Conservation (phyloP, 2,329 filamentous ascomycete species). For the Lecanosticta acicola region DNA sequence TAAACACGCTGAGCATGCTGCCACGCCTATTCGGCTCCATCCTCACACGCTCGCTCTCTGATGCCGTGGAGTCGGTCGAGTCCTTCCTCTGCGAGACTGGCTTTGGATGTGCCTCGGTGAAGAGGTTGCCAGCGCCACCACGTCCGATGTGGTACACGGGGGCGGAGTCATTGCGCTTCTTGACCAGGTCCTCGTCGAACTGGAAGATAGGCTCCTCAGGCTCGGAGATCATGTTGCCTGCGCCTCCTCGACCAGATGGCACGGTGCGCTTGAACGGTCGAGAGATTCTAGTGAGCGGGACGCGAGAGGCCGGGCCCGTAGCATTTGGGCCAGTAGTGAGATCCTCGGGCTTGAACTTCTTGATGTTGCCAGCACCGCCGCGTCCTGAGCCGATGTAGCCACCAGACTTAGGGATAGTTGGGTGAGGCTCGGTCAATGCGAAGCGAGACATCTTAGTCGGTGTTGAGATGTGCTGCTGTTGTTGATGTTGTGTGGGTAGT, state of each 20-base stretch:
- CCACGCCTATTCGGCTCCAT: not conserved
- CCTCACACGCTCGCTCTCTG: conserved; percentile 23
- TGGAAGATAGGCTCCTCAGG: conserved; percentile 56
- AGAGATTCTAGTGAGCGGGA: conserved; percentile 42
- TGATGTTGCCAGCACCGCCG: conserved; percentile 55
- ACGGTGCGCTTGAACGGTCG: conserved; percentile 49
- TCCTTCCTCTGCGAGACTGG: conserved; percentile 8
- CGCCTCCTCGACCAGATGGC: conserved; percentile 52
- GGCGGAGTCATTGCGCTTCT: conserved; percentile 44
- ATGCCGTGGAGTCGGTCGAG: conserved; percentile 15
- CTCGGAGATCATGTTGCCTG: conserved; percentile 51
- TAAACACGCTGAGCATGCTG: conserved; percentile 19
- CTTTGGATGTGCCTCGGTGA: conserved; percentile 30
- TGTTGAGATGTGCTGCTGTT: conserved; percentile 8
- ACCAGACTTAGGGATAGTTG: conserved; percentile 45
- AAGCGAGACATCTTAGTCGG: conserved; percentile 38
- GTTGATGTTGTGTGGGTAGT: not conserved
- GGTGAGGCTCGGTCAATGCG: conserved; percentile 58
- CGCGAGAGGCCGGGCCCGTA: conserved; percentile 44
- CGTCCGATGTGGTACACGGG: conserved; percentile 61
- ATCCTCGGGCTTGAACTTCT: conserved; percentile 50
- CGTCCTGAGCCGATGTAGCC: conserved; percentile 50
- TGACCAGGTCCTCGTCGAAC: conserved; percentile 62
- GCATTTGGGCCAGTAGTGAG: conserved; percentile 45
- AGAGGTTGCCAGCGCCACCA: conserved; percentile 54